Percentiles rank a stretch among this genome's conserved stretches.
These are phyloP conservation scores for Papiliotrema terrestris DNA, from an alignment of 1,284 basidiomycete species.

Conservation along the genomic window DNA sequence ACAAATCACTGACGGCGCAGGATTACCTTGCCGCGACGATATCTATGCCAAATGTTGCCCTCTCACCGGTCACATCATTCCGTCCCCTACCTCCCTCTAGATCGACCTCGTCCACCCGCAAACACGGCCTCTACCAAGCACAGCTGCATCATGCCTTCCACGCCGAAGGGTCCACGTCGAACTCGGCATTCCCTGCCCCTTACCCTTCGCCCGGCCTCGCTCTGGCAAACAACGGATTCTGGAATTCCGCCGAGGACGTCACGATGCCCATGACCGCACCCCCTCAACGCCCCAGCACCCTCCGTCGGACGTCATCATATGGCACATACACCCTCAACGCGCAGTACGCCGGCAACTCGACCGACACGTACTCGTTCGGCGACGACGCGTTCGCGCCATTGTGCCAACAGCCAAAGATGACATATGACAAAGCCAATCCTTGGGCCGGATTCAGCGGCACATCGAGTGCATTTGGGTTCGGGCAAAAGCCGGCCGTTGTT, in stretches of 20 bases:
- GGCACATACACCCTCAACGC: constrained; percentile 5
- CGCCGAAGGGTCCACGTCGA: neutral
- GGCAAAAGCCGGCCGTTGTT: neutral
- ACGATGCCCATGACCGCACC: neutral
- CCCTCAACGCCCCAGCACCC: neutral
- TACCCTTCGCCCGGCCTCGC: constrained; percentile 2
- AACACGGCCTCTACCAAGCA: constrained; percentile 4
- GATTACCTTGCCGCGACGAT: constrained; percentile 23
- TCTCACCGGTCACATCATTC: constrained; percentile 2
- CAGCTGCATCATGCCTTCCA: constrained; percentile 5
- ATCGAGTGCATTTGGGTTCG: constrained; percentile 1
- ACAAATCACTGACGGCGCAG: constrained; percentile 6
- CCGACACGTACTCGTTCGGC: constrained; percentile 6
- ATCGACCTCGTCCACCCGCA: constrained; percentile 11
- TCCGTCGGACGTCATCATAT: constrained; percentile 14
- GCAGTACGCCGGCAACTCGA: neutral
- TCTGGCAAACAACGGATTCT: constrained; percentile 1
- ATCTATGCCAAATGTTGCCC: constrained; percentile 1
- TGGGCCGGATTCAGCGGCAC: constrained; percentile 3
- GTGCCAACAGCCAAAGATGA: constrained; percentile 4
- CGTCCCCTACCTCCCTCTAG: constrained; percentile 8
- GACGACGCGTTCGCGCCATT: constrained; percentile 17
- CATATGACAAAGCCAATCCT: constrained; percentile 1
- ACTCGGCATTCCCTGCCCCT: neutral
- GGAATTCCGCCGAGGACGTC: constrained; percentile 7